A percentile compares a stretch with the other conserved stretches of the same genome.
Conservation (phyloP, 495 filamentous ascomycete species). For the Pyronema omphalodes region DNA sequence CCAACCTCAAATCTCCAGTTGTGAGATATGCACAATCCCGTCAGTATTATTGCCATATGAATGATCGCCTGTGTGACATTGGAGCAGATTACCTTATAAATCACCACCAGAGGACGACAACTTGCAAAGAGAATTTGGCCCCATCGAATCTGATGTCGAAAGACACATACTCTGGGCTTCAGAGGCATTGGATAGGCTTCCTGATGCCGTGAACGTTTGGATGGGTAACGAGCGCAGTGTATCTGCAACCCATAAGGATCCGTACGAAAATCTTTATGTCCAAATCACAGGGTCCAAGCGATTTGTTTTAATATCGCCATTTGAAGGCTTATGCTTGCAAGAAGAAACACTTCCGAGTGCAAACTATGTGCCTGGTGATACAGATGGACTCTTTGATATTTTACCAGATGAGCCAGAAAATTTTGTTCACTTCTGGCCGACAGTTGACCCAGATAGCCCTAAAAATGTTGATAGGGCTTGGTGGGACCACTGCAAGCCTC, state of each 20-base stretch:
- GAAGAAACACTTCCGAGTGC: slow-evolving; percentile 35
- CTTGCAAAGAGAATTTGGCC: slow-evolving; percentile 44
- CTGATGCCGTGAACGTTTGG: slow-evolving; percentile 67
- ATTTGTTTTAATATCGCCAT: slow-evolving; percentile 46
- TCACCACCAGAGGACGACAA: slow-evolving; percentile 48
- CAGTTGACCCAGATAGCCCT: slow-evolving; percentile 50
- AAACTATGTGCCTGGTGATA: slow-evolving; percentile 29
- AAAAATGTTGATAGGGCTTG: slow-evolving; percentile 31
- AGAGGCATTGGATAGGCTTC: slow-evolving; percentile 38
- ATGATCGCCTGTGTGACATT: neutral
- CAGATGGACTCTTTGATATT: slow-evolving; percentile 20
- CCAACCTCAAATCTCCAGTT: neutral
- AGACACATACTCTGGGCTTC: slow-evolving; percentile 44
- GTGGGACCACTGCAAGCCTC: slow-evolving; percentile 34
- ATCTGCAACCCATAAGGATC: slow-evolving; percentile 57
- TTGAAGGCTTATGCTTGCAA: slow-evolving; percentile 42
- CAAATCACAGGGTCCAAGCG: slow-evolving; percentile 46
- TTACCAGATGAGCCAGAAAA: slow-evolving; percentile 24
- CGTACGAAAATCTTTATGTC: slow-evolving; percentile 67
- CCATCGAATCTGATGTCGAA: slow-evolving; percentile 38
- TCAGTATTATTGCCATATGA: slow-evolving; percentile 10
- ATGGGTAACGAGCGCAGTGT: slow-evolving; percentile 46
- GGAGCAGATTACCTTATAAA: neutral
- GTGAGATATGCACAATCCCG: slow-evolving; percentile 35
- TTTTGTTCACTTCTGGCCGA: slow-evolving; percentile 31